Base-by-base conservation (phyloP, 805 yeast species). In the Ogataea pini region DNA sequence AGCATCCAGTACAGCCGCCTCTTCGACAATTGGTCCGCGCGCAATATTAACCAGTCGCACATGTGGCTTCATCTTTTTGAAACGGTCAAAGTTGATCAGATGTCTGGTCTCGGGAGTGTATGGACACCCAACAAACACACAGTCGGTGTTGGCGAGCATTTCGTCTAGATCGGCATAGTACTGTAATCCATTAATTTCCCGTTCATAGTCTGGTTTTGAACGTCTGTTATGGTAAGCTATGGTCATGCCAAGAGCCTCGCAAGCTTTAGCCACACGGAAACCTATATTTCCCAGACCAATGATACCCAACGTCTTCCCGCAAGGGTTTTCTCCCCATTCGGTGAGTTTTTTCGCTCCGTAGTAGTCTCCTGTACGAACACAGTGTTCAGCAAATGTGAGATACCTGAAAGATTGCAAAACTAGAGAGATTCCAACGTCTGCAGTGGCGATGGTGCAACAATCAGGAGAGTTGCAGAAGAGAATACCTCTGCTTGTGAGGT, bases 221-320 rank as follows among this genome's bases (percentile, higher is more conserved):
- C 60, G 51, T 48, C 77, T 60, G 54, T 73, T 76, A 49, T 71
- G 72, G 47, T 76, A 75, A 2, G 67, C 61, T 8, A 73, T 68
- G 4, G 70, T 69, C 72, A 73, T 72, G 1, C 79, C 79, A 42
- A 76, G 51, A 7, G 74, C 68, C 13, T 67, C 59, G 52, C 76
- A 71, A 25, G 73, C 67, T 37, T 62, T 63, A 2, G 78, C 78
- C 3, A 73, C 72, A 13, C 70, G 59, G 36, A 64, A 52, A 3
- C 80, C 80, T 52, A 76, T 76, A 48, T 73, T 73, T 14, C 81
- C 81, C 4, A 76, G 54, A 0, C 80, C 80, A 27, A 76, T 56
- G 16, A 76, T 68, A 4, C 81, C 80, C 39, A 76, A 56, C 0
- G 75, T 70, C 34, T 68, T 68, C 0, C 72, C 77, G 36, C 65